phyloP scores from a whole-genome alignment of 1,284 basidiomycete genomes.

The Takashimella tepidaria region DNA sequence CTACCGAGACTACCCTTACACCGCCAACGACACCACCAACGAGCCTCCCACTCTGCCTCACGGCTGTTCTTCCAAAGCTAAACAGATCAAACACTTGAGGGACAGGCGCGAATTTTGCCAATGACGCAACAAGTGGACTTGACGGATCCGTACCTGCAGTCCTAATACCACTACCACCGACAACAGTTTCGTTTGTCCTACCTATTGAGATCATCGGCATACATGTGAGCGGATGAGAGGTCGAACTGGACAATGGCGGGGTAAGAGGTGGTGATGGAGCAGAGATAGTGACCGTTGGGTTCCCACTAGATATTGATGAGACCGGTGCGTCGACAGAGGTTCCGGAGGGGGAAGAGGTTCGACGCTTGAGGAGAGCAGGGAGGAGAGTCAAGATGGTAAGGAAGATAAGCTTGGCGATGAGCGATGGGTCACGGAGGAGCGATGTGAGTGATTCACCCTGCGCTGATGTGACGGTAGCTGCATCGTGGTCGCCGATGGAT shows the following conservation, averaged over 20 bases:
- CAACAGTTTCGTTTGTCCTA: too few relatives aligned
- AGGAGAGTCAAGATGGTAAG: constrained; percentile 44
- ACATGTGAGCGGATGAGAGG: constrained; percentile 2
- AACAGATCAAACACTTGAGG: constrained; percentile 40
- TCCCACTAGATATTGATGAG: constrained; percentile 4
- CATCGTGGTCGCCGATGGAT: constrained; percentile 7
- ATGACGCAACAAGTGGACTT: constrained; percentile 29
- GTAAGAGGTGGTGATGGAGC: constrained; percentile 3
- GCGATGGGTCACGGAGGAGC: constrained; percentile 45
- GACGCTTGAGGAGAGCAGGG: constrained; percentile 46
- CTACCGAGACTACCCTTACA: constrained; percentile 8
- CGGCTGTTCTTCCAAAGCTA: constrained; percentile 34
- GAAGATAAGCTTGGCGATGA: constrained; percentile 47
- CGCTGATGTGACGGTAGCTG: neutral
- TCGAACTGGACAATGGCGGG: constrained; percentile 8
- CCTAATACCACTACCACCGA: too few relatives aligned
- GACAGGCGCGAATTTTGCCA: constrained; percentile 41
- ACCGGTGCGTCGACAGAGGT: constrained; percentile 7
- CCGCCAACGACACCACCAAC: constrained; percentile 13
- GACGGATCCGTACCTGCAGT: constrained; percentile 13
- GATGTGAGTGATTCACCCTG: constrained; percentile 43
- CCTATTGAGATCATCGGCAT: too few relatives aligned
- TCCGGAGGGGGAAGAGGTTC: constrained; percentile 3
- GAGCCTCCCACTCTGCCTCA: constrained; percentile 26
- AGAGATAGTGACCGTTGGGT: constrained; percentile 8